Conservation (phyloP, 768 basidiomycete species). For the Ephemerocybe angulata region DNA sequence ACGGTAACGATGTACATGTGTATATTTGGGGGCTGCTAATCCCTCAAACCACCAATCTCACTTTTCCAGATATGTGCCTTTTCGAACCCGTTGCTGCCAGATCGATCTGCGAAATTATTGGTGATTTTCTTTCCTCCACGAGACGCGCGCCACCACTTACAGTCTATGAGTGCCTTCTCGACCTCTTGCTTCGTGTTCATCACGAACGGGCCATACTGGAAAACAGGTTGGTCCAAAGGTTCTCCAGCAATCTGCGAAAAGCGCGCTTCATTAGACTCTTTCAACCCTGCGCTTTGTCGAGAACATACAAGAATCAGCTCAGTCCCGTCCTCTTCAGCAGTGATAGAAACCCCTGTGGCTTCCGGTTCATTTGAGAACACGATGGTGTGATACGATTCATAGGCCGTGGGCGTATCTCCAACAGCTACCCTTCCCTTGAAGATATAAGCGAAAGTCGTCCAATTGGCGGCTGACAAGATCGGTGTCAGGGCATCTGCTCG, state of each 20-base stretch:
- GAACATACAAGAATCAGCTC: conserved; percentile 67
- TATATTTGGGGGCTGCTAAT: no score
- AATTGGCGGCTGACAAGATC: conserved; percentile 56
- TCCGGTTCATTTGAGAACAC: conserved; percentile 63
- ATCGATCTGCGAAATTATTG: conserved; percentile 48
- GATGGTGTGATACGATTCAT: conserved; percentile 71
- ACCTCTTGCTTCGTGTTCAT: conserved; percentile 82
- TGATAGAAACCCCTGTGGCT: conserved; percentile 69
- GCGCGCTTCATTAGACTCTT: not conserved
- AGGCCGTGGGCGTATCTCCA: conserved; percentile 43
- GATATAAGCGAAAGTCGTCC: conserved; percentile 87
- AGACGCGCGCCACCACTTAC: conserved; percentile 33
- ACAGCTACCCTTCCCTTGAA: conserved; percentile 65
- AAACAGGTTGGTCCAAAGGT: conserved; percentile 83
- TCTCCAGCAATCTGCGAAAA: conserved; percentile 70
- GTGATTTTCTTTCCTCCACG: conserved; percentile 2
- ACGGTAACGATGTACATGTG: no score
- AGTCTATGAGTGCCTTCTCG: conserved; percentile 77
- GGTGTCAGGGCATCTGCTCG: not conserved
- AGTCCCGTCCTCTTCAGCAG: conserved; percentile 55
- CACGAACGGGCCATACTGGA: conserved; percentile 87
- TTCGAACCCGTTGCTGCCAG: conserved; percentile 85
- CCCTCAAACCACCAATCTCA: conserved; percentile 61
- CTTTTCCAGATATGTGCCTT: conserved; percentile 85
- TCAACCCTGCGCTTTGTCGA: not conserved